Conservation (phyloP, 805 yeast genomes). For the Vanderwaltozyma verrucispora region DNA sequence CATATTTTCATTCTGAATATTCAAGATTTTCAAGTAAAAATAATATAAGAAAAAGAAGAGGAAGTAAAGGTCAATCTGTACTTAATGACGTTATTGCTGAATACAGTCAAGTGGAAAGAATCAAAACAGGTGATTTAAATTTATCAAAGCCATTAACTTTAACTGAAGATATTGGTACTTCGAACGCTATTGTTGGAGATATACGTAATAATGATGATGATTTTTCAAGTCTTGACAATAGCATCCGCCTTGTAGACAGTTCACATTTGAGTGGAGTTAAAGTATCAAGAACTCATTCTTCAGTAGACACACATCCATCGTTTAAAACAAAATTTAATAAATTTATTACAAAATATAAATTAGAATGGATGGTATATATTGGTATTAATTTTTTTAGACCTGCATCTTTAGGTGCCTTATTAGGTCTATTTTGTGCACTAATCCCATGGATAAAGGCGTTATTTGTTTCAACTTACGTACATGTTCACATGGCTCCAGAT, state of each 20-base stretch:
- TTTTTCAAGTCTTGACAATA: background rate
- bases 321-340: constrained; percentile 9
- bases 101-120: constrained; percentile 27
- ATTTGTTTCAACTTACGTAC: constrained; percentile 41
- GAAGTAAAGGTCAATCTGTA: no score
- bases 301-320: constrained; percentile 3
- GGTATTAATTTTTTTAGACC: constrained; percentile 53
- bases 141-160: constrained; percentile 22
- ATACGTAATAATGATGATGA: background rate
- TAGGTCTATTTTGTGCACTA: constrained; percentile 60
- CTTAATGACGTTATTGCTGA: constrained; percentile 25
- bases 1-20: background rate
- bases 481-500: constrained; percentile 75
- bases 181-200: constrained; percentile 8
- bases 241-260: no score
- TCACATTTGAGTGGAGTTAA: no score
- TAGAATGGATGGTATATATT: constrained; percentile 29
- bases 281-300: background rate
- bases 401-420: constrained; percentile 57
- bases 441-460: constrained; percentile 78
- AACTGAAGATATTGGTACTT: constrained; percentile 21
- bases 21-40: no score
- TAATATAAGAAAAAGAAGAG: background rate
- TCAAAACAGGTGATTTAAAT: constrained; percentile 25
- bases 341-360: constrained; percentile 21